Evolutionary conservation across 352 stramenopile species (phyloP).

Genomic region (Blastocystis sp.): DNA sequence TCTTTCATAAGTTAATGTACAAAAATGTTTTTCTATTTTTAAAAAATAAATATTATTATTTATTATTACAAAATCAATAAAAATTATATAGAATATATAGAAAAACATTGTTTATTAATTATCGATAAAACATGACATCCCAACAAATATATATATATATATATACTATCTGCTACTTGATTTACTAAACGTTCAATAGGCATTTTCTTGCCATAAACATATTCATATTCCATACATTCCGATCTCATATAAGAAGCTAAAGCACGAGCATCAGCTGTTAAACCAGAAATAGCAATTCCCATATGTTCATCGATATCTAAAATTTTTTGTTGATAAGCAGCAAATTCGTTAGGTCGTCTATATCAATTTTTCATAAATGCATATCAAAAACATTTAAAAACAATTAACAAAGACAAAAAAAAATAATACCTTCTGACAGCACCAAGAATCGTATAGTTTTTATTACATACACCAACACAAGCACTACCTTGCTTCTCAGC

Average conservation of each 20-base stretch:
- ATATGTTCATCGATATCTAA: slow-evolving; percentile 70
- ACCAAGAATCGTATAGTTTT: slow-evolving; percentile 59
- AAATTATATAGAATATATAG: too few species aligned
- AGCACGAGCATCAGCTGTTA: slow-evolving; percentile 61
- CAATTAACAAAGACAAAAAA: not conserved
- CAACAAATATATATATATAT: too few species aligned
- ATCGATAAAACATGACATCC: too few species aligned
- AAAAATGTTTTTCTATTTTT: slow-evolving; percentile 56
- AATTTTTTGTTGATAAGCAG: slow-evolving; percentile 64
- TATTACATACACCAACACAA: slow-evolving; percentile 58
- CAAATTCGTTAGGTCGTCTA: slow-evolving; percentile 46
- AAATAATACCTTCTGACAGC: slow-evolving; percentile 38
- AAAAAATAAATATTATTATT: not conserved
- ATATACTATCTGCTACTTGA: slow-evolving; percentile 63
- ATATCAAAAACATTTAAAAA: too few species aligned
- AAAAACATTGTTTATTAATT: too few species aligned
- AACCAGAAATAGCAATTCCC: slow-evolving; percentile 60
- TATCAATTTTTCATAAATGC: too few species aligned
- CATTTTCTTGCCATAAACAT: slow-evolving; percentile 63
- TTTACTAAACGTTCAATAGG: slow-evolving; percentile 59
- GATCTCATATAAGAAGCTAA: slow-evolving; percentile 64
- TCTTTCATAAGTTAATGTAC: slow-evolving; percentile 67
- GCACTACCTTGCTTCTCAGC: slow-evolving; percentile 64
- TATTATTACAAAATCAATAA: too few species aligned
- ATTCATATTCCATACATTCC: slow-evolving; percentile 70